Base-by-base conservation (phyloP, 1,284 basidiomycete genomes). In the Microbotryum violaceum region DNA sequence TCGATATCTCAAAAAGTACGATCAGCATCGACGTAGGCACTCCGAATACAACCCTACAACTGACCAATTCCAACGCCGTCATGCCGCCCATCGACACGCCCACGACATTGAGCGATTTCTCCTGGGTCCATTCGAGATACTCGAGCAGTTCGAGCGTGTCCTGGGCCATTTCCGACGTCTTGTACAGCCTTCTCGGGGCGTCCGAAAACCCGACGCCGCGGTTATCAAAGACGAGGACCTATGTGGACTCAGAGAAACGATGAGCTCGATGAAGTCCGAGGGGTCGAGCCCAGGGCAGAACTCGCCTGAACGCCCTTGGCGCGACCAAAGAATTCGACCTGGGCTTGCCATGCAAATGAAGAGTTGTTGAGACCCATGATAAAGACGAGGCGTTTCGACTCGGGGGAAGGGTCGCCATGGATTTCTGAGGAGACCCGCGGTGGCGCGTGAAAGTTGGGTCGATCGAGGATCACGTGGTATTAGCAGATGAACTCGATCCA, bases 171-270 rank as follows among this genome's bases (percentile, higher is more conserved):
- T 66, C 59, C 9, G 48, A 61, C 20, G 66, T 65, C 54, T 61
- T 65, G 56, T 72, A 75, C 27, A 63, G 54, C 20, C 72, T 70
- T 1, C 53, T 74, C 0, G 89, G 88, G 23, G 82, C 79, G 23
- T 81, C 83, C 53, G 85, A 87, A 72, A 89, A 83, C 6, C 91
- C 88, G 2, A 89, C 89, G 1, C 91, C 91, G 45, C 89, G 81
- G 72, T 94, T 92, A 74, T 94, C 91, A 69, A 91, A 88, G 1
- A 90, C 88, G 2, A 93, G 78, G 8, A 83, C 78, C 0, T 84
- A 83, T 18, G 63, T 85, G 77, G 21, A 65, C 62, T 4, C 61
- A 52, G 18, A 66, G 62, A 21, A 78, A 74, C 62, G 47, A 71
- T 64, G 16, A 78, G 71, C 63, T 78, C 37, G 37, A 42, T 42